Evolutionary conservation across 2,329 filamentous ascomycete species (phyloP), one percentile per base, ranked within the genome.

Genomic region (Rugonectria rugulosa): DNA sequence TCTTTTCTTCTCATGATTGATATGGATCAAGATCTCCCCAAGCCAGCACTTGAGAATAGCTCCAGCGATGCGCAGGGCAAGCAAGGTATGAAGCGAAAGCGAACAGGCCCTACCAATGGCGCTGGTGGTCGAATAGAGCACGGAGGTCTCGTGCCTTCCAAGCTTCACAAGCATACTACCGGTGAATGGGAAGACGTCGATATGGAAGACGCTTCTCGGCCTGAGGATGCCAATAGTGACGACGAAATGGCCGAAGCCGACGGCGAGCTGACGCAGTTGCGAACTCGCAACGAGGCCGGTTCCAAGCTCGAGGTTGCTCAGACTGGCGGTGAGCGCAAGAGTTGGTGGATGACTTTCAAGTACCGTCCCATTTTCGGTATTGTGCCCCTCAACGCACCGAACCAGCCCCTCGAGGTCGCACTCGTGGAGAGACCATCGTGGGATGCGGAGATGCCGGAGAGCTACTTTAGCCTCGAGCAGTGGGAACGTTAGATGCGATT

Each of bases 1-100:
- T 88, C 85, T 1, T 98, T 92, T 82, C 74, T 99, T 20, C 92
- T 91, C 77, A 98, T 98, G 93, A 85, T 99, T 57, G 92, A 98
- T 71, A 77, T 96, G 24, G 84, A 84, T 17, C 83, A 84, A 66
- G 89, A 97, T 71, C 81, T 95, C 21, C 68, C 69, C n/a, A 65
- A 69, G 31, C 60, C 68, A 1, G 54, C 62, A 1, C 62, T 60
- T 2, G 66, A 72, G 14, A 61, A 68, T n/a, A 70, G 74, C 27
- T 58, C 73, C 72, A 60, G 63, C 60, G 55, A 65, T 53, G 17
- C 59, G 12, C 58, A 36, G 47, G 57, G 45, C 50, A 67, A 60
- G 58, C 70, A 62, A 15, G 76, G 72, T 56, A 81, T 68, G 66
- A 86, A 86, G 72, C 79, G 83, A 53, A 86, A 86, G 75, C 77